Evolutionary conservation across 805 yeast genomes (phyloP).

Genomic region (Teunomyces pallodes): DNA sequence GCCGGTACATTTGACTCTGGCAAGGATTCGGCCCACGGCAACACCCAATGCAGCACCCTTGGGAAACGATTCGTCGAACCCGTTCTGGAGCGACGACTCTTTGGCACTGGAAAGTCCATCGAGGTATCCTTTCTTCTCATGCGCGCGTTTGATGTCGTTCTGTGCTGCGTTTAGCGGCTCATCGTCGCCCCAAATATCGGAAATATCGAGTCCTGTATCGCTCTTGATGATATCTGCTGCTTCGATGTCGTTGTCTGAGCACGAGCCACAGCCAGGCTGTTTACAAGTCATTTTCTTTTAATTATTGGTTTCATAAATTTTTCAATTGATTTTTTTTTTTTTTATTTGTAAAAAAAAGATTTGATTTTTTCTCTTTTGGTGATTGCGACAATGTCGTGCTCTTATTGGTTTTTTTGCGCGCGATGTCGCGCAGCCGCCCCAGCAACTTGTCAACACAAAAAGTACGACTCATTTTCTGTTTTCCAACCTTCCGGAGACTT

Average conservation of each 20-base stretch:
- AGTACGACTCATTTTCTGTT: slow-evolving; percentile 5
- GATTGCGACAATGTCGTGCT: too few species aligned
- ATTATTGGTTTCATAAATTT: too few species aligned
- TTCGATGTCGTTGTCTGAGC: background rate
- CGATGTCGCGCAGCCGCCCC: background rate
- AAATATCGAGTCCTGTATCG: slow-evolving; percentile 8
- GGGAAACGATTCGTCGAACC: slow-evolving; percentile 80
- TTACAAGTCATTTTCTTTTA: background rate
- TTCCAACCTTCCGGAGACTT: slow-evolving; percentile 10
- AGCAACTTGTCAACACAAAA: slow-evolving; percentile 1
- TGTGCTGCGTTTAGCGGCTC: slow-evolving; percentile 16
- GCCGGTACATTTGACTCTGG: slow-evolving; percentile 34
- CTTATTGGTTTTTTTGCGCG: too few species aligned
- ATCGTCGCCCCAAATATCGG: slow-evolving; percentile 33
- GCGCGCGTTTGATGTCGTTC: slow-evolving; percentile 51
- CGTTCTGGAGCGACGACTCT: slow-evolving; percentile 68
- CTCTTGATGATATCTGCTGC: background rate
- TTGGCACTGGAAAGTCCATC: slow-evolving; percentile 74
- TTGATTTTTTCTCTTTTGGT: too few species aligned
- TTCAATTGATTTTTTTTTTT: too few species aligned
- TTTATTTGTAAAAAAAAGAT: background rate
- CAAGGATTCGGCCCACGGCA: slow-evolving; percentile 62
- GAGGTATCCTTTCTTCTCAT: slow-evolving; percentile 76
- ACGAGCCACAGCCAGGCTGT: slow-evolving; percentile 5
- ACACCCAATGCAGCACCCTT: slow-evolving; percentile 71